Conservation (phyloP, 768 basidiomycete species). For the Phanerochaete carnosa region DNA sequence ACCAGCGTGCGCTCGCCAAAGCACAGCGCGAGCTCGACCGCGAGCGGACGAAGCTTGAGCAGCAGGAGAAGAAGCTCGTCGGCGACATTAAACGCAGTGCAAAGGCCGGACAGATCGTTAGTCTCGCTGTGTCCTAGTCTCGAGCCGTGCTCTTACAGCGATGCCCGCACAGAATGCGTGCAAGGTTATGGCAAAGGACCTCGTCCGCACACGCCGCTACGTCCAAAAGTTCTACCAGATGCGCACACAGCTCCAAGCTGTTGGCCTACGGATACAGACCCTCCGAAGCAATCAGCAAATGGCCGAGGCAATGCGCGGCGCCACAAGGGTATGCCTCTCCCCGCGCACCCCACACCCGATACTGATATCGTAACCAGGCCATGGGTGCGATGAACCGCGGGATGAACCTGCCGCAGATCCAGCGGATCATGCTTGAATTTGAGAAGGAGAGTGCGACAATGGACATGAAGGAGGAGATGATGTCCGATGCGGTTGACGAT, state of each 20-base stretch:
- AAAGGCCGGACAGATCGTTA: conserved; percentile 86
- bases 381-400: conserved; percentile 98
- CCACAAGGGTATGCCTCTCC: conserved; percentile 70
- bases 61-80: conserved; percentile 95
- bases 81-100: conserved; percentile 96
- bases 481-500: conserved; percentile 97
- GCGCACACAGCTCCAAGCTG: conserved; percentile 97
- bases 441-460: conserved; percentile 96
- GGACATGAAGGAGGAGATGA: conserved; percentile 99
- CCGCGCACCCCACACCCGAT: background rate
- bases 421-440: conserved; percentile 96
- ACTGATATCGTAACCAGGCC: conserved; percentile 50
- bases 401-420: conserved; percentile 91
- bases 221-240: conserved; percentile 98
- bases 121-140: background rate
- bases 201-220: conserved; percentile 93
- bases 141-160: conserved; percentile 11
- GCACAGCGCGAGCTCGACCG: conserved; percentile 98
- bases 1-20: conserved; percentile 93
- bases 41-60: conserved; percentile 90
- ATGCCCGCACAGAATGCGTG: conserved; percentile 75
- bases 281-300: conserved; percentile 97
- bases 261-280: conserved; percentile 92
- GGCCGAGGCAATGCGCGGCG: conserved; percentile 99
- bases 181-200: conserved; percentile 99